Evolutionary conservation across 768 basidiomycete species (phyloP), one percentile per base, ranked within the genome.

Genomic region (Auricularia cornea): DNA sequence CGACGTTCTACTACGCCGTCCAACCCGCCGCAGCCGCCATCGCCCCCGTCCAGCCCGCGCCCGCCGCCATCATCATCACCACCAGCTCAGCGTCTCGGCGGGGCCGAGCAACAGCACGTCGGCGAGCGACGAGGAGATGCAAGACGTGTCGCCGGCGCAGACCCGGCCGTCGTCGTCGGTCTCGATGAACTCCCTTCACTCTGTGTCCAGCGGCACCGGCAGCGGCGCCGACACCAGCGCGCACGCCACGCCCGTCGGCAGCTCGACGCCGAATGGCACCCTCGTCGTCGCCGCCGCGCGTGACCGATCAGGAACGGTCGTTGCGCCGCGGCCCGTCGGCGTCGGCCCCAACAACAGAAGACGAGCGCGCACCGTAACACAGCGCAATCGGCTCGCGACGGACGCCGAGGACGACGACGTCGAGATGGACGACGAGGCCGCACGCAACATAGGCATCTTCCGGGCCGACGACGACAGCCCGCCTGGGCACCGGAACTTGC

Each of bases 381-480:
- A 57, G 30, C 54, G 26, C 44, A 48, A 48, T 20, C 44, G 44
- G 6, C 44, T 86, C 0, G 87, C 89, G 63, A 87, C 88, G 0
- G 90, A 92, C 74, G 87, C 89, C 0, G 90, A 94, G 71, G 88
- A 89, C 59, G 89, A 89, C 77, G 83, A 72, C 29, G 61, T 69
- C 38, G 73, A 71, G 30, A 65, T 62, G 59, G 35, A 44, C 61
- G 65, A 63, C 32, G 63, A 20, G 2, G 29, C 66, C 60, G 59
- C 38, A 35, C 32, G 60, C 31, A n/a, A 61, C 30, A 33, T 60
- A 20, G 51, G 62, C 40, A 28, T 57, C 38, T n/a, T 38, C 52
- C 52, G 20, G 29, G n/a, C 28, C 59, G 44, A 48, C 44, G 44
- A 48, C 44, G 44, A 48, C 18, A 18, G 23, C 12, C 11, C 23